Evolutionary conservation across 345 rosid species (phyloP).

Genomic region (Citrus inodora): DNA sequence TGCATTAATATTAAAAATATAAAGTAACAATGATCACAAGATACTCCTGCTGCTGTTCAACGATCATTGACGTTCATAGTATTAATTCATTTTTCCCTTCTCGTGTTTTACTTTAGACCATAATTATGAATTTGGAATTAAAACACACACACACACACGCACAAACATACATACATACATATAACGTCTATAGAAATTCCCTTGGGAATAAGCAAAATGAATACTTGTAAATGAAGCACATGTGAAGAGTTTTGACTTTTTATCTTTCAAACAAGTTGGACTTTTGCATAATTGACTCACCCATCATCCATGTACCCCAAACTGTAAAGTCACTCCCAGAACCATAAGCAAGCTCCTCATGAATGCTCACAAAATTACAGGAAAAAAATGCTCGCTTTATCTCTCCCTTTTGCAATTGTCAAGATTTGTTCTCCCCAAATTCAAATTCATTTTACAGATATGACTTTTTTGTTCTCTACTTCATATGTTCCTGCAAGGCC

Average conservation of each 20-base stretch:
- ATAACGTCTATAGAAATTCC: neutral
- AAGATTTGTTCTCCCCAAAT: neutral
- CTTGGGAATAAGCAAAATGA: neutral
- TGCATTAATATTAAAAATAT: no score
- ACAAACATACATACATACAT: no score
- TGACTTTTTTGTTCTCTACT: neutral
- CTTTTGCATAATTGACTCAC: neutral
- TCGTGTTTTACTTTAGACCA: neutral
- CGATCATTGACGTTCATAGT: neutral
- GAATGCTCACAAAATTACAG: neutral
- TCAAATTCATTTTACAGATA: neutral
- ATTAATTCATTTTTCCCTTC: neutral
- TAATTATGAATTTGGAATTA: neutral
- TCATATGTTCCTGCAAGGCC: neutral
- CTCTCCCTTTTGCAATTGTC: neutral
- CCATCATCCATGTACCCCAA: neutral
- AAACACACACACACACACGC: neutral
- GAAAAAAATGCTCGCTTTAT: neutral
- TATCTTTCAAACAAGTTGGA: neutral
- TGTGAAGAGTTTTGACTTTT: neutral
- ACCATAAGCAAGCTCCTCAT: neutral
- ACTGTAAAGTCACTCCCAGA: neutral
- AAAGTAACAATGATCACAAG: neutral
- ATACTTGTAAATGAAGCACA: neutral
- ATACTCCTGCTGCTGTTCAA: neutral